Conservation (phyloP, 2,329 filamentous ascomycete genomes). For the Fusarium nisikadoi region DNA sequence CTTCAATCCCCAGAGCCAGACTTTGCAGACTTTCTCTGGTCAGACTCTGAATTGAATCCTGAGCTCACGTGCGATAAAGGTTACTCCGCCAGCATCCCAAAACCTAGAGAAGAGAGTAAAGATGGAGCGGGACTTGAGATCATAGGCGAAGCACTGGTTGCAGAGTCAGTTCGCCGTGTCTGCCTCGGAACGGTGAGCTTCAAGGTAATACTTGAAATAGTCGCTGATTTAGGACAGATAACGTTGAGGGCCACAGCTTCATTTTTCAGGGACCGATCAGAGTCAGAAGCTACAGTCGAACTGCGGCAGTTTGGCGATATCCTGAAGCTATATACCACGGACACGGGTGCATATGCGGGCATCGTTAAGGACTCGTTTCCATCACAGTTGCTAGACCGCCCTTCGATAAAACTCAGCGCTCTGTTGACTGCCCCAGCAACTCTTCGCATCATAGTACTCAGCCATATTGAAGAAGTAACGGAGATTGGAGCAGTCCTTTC, state of each 20-base stretch:
- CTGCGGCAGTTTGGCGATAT: neutral
- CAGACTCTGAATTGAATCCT: accelerated
- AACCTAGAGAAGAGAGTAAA: accelerated
- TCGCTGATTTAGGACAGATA: neutral
- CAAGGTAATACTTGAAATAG: accelerated
- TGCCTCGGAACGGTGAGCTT: neutral
- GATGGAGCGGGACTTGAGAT: accelerated
- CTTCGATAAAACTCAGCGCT: neutral
- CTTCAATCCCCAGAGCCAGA: neutral
- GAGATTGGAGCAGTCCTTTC: too few relatives aligned
- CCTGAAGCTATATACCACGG: neutral
- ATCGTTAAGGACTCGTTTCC: accelerated
- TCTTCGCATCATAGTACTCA: neutral
- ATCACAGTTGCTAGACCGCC: neutral
- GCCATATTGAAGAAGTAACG: neutral
- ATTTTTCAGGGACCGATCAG: neutral
- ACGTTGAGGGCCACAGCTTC: accelerated
- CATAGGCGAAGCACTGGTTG: accelerated
- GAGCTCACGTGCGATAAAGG: accelerated
- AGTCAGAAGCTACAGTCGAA: neutral
- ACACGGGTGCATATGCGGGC: neutral
- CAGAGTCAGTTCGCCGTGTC: neutral
- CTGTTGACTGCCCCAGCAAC: neutral
- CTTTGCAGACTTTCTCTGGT: accelerated
- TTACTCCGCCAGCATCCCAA: accelerated